A percentile compares a stretch with the other conserved stretches of the same genome.
phyloP scores from a whole-genome alignment of 345 rosid species.

The Psidium friedrichsthalianum region DNA sequence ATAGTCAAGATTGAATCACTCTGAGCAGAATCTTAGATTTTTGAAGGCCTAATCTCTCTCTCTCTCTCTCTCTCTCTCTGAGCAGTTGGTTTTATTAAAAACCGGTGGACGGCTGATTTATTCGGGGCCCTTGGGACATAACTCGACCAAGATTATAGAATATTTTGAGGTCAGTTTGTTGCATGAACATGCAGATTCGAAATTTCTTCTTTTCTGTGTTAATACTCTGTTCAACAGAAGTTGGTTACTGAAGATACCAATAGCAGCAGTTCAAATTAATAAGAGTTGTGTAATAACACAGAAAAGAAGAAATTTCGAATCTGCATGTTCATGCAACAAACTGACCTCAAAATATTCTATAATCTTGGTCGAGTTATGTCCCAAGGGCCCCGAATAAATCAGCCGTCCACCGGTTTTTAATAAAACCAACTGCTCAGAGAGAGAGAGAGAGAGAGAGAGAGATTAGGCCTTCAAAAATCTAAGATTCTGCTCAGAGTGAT shows the following conservation, averaged over 20 bases:
- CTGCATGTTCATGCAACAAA: not conserved
- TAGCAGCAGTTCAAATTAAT: not conserved
- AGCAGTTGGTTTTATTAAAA: conserved; percentile 63
- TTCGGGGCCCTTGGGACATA: conserved; percentile 51
- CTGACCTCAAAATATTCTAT: conserved; percentile 67
- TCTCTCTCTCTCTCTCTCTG: not conserved
- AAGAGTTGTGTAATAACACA: not conserved
- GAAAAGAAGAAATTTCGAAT: not conserved
- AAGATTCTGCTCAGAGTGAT: not conserved
- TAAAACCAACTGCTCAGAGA: conserved; percentile 41
- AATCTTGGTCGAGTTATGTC: conserved; percentile 40
- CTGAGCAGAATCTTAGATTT: not conserved
- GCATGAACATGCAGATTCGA: not conserved
- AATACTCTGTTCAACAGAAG: conserved; percentile 22
- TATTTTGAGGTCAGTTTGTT: conserved; percentile 56
- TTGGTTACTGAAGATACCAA: not conserved
- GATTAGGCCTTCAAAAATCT: not conserved
- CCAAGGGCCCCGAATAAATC: conserved; percentile 63
- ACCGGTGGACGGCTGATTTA: conserved; percentile 59
- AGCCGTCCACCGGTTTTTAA: conserved; percentile 58
- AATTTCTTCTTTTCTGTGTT: not conserved
- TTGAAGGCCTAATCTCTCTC: not conserved
- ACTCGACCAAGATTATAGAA: conserved; percentile 44
- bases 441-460: not conserved
- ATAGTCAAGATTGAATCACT: not conserved